These are phyloP conservation scores for Eutypa lata DNA, from an alignment of 2,329 filamentous ascomycete genomes.

Conservation along the genomic window DNA sequence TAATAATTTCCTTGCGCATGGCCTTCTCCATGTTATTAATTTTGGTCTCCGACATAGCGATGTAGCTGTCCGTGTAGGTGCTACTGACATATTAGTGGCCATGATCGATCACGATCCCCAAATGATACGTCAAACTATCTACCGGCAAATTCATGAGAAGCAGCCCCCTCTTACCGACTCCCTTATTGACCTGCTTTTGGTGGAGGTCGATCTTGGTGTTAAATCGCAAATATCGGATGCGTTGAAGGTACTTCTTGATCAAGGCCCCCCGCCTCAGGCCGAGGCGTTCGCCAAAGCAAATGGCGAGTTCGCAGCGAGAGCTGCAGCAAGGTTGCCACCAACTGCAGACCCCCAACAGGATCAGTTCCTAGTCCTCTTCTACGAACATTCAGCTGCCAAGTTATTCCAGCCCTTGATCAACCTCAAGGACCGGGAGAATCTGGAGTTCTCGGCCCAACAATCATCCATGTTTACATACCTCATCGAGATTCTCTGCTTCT, in stretches of 20 bases:
- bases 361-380: conserved; percentile 82
- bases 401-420: conserved; percentile 85
- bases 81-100: conserved; percentile 88
- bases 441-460: conserved; percentile 75
- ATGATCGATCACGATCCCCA: conserved; percentile 94
- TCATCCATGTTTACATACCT: conserved; percentile 89
- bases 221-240: conserved; percentile 95
- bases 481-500: conserved; percentile 90
- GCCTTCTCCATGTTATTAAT: conserved; percentile 84
- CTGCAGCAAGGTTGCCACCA: conserved; percentile 46
- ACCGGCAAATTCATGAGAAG: conserved; percentile 86
- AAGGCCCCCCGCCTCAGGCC: conserved; percentile 44
- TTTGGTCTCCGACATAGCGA: conserved; percentile 86
- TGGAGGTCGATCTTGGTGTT: conserved; percentile 89
- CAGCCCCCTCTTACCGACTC: conserved; percentile 85
- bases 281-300: conserved; percentile 62
- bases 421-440: conserved; percentile 66
- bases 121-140: conserved; percentile 91
- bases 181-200: conserved; percentile 83
- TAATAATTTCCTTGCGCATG: conserved; percentile 84
- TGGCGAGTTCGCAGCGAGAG: conserved; percentile 64
- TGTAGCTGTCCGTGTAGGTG: conserved; percentile 81
- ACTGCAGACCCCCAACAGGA: conserved; percentile 72
- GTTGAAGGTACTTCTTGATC: conserved; percentile 90
- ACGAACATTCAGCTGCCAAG: conserved; percentile 79